These are phyloP conservation scores for Kwoniella shivajii DNA, from an alignment of 1,284 basidiomycete species.

Conservation along the genomic window DNA sequence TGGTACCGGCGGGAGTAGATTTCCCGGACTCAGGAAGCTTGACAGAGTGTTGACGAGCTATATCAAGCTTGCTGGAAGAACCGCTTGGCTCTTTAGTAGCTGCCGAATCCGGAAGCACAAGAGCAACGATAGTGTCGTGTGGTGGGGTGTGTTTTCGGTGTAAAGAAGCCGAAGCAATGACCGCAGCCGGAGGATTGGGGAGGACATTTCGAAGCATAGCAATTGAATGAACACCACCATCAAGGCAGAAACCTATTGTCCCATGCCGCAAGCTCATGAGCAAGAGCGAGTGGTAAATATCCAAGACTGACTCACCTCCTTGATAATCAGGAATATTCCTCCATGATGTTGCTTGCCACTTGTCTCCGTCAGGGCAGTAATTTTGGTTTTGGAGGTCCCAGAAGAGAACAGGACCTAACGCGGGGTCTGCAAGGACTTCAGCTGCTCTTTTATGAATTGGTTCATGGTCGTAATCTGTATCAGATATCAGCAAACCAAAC, in stretches of 20 bases:
- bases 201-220: conserved; percentile 10
- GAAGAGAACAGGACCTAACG: conserved; percentile 11
- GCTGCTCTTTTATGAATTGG: conserved; percentile 10
- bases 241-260: conserved; percentile 8
- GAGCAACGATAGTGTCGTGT: conserved; percentile 12
- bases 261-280: background rate
- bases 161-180: conserved; percentile 6
- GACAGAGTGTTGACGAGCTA: background rate
- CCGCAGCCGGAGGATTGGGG: conserved; percentile 6
- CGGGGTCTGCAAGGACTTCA: conserved; percentile 3
- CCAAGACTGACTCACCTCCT: conserved; percentile 7
- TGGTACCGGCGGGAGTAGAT: conserved; percentile 11
- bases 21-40: conserved; percentile 5
- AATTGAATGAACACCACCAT: conserved; percentile 11
- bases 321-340: conserved; percentile 13
- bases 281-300: background rate
- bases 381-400: conserved; percentile 13
- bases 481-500: background rate
- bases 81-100: conserved; percentile 12
- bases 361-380: conserved; percentile 13
- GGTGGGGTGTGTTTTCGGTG: conserved; percentile 10
- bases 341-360: conserved; percentile 11
- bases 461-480: conserved; percentile 11
- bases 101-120: conserved; percentile 2
- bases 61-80: conserved; percentile 7